Conservation (phyloP, 768 basidiomycete species). For the Suillus discolor region DNA sequence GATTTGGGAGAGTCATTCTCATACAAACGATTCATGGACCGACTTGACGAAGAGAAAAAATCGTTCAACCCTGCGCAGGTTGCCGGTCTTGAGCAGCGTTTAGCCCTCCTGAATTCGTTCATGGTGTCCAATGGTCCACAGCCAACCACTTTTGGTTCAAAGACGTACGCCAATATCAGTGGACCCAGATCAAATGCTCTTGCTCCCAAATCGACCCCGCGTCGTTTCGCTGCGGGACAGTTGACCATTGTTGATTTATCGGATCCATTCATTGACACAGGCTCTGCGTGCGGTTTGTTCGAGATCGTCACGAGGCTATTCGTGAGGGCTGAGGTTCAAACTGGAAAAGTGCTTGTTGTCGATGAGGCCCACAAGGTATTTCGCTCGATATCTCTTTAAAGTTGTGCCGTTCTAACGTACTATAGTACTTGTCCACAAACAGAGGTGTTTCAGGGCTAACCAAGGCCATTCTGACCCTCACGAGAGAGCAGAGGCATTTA, state of each 20-base stretch:
- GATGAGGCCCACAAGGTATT: conserved; percentile 68
- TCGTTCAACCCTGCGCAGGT: conserved; percentile 55
- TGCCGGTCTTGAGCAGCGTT: conserved; percentile 54
- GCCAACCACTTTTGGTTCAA: background rate
- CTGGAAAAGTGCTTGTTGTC: conserved; percentile 62
- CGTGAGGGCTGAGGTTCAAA: conserved; percentile 50
- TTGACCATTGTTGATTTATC: conserved; percentile 66
- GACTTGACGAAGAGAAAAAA: conserved; percentile 42
- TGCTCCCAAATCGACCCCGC: conserved; percentile 3
- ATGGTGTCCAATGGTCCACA: conserved; percentile 28
- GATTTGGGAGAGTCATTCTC: conserved; percentile 56
- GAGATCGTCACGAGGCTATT: conserved; percentile 63
- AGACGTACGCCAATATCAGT: background rate
- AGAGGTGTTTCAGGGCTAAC: conserved; percentile 49
- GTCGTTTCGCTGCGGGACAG: conserved; percentile 47
- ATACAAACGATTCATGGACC: conserved; percentile 42
- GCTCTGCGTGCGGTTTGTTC: conserved; percentile 60
- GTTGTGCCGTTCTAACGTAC: background rate
- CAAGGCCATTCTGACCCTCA: conserved; percentile 50
- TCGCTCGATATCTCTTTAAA: conserved; percentile 7
- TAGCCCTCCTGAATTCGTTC: conserved; percentile 56
- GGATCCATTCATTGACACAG: conserved; percentile 63
- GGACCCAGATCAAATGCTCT: background rate
- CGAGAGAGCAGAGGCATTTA: conserved; percentile 63
- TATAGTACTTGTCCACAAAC: conserved; percentile 45